These are phyloP conservation scores for Uronychia setigera DNA, from an alignment of 73 alveolate species.

Conservation along the genomic window DNA sequence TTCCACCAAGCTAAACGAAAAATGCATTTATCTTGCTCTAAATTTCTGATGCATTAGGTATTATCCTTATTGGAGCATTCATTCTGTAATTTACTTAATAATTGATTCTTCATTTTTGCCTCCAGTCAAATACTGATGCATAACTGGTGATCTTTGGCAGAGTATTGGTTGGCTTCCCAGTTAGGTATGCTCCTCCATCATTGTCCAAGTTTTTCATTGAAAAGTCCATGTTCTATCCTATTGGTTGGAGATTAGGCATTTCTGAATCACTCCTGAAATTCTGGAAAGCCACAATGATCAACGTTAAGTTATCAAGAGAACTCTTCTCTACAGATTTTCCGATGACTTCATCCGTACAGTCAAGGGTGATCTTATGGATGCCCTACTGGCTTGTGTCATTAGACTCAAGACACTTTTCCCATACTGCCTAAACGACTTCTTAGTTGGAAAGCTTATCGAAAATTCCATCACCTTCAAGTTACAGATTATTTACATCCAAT, in stretches of 20 bases:
- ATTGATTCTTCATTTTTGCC: too few relatives aligned
- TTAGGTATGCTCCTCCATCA: neutral
- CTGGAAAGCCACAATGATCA: neutral
- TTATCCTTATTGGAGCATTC: too few relatives aligned
- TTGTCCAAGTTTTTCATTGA: neutral
- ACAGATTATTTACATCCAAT: slow-evolving; percentile 40
- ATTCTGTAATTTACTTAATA: too few relatives aligned
- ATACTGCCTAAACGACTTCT: slow-evolving; percentile 77
- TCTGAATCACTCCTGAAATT: neutral
- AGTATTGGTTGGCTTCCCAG: neutral
- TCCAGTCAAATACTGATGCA: too few relatives aligned
- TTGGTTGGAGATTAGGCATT: neutral
- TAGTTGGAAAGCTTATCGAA: slow-evolving; percentile 79
- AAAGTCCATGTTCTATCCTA: neutral
- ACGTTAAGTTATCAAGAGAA: neutral
- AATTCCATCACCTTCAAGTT: slow-evolving; percentile 72
- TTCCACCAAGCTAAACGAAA: too few relatives aligned
- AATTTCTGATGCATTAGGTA: too few relatives aligned
- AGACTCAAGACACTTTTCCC: slow-evolving; percentile 30
- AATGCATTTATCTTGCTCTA: too few relatives aligned
- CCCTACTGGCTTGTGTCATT: neutral
- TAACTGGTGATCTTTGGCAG: neutral
- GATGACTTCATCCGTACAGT: neutral
- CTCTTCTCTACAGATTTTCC: neutral
- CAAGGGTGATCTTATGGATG: neutral